phyloP scores from a whole-genome alignment of 1,284 basidiomycete genomes.

The Fomitopsis schrenkii region DNA sequence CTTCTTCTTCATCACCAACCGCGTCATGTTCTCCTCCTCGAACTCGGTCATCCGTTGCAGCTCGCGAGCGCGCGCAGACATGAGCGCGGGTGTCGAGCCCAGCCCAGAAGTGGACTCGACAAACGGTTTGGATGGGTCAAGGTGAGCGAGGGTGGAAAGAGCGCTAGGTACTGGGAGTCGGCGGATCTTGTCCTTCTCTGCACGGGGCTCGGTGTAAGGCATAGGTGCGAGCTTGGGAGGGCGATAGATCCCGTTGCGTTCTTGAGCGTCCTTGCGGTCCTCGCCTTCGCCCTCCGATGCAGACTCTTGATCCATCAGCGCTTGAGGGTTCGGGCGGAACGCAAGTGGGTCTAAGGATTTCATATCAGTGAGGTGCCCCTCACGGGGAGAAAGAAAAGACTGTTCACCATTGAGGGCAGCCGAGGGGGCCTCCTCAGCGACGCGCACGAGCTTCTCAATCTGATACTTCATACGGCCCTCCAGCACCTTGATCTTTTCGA shows the following conservation, averaged over 20 bases:
- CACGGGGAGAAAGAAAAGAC: background rate
- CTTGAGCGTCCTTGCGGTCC: slow-evolving; percentile 27
- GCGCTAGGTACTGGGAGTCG: slow-evolving; percentile 62
- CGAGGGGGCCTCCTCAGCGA: slow-evolving; percentile 59
- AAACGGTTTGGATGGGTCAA: slow-evolving; percentile 61
- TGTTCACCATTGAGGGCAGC: slow-evolving; percentile 60
- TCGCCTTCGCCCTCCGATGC: slow-evolving; percentile 32
- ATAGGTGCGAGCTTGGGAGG: slow-evolving; percentile 92
- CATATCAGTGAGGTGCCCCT: slow-evolving; percentile 1
- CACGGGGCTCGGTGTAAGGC: slow-evolving; percentile 75
- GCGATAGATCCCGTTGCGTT: slow-evolving; percentile 69
- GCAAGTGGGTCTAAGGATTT: slow-evolving; percentile 71
- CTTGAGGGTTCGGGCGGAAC: slow-evolving; percentile 86
- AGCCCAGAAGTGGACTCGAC: slow-evolving; percentile 79
- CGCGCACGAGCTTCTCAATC: slow-evolving; percentile 86
- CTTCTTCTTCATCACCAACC: slow-evolving; percentile 89
- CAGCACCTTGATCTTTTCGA: slow-evolving; percentile 79
- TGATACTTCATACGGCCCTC: slow-evolving; percentile 92
- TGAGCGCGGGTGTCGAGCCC: slow-evolving; percentile 54
- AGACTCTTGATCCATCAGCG: slow-evolving; percentile 44
- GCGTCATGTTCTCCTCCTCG: slow-evolving; percentile 95
- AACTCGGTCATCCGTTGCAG: slow-evolving; percentile 85
- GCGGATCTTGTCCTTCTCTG: slow-evolving; percentile 42
- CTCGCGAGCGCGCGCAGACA: slow-evolving; percentile 69
- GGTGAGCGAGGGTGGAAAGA: slow-evolving; percentile 64